Base-by-base conservation (phyloP, 1,284 basidiomycete genomes). In the Anthracocystis walkeri region DNA sequence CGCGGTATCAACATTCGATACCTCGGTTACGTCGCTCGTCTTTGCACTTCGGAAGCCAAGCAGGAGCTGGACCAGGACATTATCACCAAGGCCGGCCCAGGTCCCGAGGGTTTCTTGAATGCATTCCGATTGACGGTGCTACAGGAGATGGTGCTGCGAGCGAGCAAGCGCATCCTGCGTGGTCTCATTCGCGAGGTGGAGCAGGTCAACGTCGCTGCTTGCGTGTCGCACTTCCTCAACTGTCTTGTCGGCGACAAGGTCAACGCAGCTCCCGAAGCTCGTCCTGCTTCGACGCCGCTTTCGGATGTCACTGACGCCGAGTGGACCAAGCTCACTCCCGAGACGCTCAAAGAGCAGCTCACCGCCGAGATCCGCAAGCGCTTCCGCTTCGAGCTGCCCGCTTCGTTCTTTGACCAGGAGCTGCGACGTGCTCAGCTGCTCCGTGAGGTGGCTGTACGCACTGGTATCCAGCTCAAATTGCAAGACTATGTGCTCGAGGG, bases 1-100 rank as follows among this genome's bases (percentile, higher is more conserved):
- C 86, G 87, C 48, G 89, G 89, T 81, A 88, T 90, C 87, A 90
- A 89, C 85, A 87, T 89, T 78, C 87, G 89, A n/a, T 89, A 89
- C 84, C 86, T 89, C 40, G 89, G 89, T 55, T 79, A 85, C 41
- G 80, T 88, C 29, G 86, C 83, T 20, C 75, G 76, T 48, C 76
- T 85, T 35, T 71, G 84, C 18, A 83, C 85, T 48, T 83, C 87
- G 45, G 85, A 86, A 42, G 78, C 85, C 38, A 86, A 87, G 78
- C 84, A 86, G 18, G 65, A 71, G 63, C 83, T 82, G 8, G 80
- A 84, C 65, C 58, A 78, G 64, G 70, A 78, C 2, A 62, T 81
- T 27, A 63, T 79, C 59, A 62, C 58, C 35, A 81, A 82, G 58
- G 74, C 78, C 14, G 82, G 82, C 1, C 80, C 82, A 3, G 83